phyloP scores from a whole-genome alignment of 75 land plant genomes.

The Cupressus sempervirens region DNA sequence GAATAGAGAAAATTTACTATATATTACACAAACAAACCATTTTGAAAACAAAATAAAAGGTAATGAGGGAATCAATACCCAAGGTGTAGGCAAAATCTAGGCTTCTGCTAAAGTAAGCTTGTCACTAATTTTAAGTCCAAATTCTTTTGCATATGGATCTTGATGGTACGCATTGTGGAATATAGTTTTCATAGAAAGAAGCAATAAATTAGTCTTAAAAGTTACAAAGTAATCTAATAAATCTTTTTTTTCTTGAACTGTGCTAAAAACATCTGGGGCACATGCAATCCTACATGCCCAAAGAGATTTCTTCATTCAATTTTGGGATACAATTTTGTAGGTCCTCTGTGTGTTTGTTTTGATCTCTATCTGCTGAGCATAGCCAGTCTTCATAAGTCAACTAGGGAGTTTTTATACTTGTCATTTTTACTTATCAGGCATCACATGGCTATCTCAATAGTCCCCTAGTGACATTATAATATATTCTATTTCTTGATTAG shows the following conservation, averaged over 20 bases:
- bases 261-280: too few species aligned
- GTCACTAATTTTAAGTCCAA: conserved; percentile 79
- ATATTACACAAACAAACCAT: background rate
- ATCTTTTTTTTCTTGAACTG: background rate
- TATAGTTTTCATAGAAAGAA: conserved; percentile 56
- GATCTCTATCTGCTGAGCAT: too few species aligned
- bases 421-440: too few species aligned
- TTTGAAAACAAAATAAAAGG: conserved; percentile 23
- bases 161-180: conserved; percentile 61
- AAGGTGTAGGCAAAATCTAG: conserved; percentile 81
- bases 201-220: background rate
- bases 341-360: too few species aligned
- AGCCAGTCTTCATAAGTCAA: too few species aligned
- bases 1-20: background rate
- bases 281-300: too few species aligned
- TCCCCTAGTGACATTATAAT: too few species aligned
- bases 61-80: conserved; percentile 69
- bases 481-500: too few species aligned
- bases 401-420: too few species aligned
- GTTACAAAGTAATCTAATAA: background rate
- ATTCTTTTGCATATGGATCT: conserved; percentile 89
- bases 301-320: too few species aligned
- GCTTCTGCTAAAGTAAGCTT: conserved; percentile 81
- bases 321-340: too few species aligned
- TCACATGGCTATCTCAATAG: too few species aligned